Evolutionary conservation across 1,284 basidiomycete species (phyloP).

Genomic region (Trichosporon asahii): DNA sequence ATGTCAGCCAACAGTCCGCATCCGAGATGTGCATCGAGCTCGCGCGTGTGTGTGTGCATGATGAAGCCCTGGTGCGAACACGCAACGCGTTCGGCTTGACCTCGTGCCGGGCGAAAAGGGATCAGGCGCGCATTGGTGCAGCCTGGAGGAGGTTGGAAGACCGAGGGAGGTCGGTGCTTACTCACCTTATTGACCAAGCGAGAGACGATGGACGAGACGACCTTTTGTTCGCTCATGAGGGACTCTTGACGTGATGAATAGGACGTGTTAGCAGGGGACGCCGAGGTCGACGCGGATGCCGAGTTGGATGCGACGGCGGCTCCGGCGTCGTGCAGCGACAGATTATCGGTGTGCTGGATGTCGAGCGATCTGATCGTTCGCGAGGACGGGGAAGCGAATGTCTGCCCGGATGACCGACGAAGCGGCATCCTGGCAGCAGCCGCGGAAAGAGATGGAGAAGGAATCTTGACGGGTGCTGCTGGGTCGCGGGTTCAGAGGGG

Average conservation of each 20-base stretch:
- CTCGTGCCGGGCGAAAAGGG: not conserved
- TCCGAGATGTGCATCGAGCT: not conserved
- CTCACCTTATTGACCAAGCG: constrained; percentile 46
- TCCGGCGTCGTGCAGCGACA: constrained; percentile 21
- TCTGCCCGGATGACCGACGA: constrained; percentile 27
- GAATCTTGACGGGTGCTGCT: constrained; percentile 11
- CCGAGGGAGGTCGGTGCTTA: not conserved
- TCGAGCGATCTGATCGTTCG: constrained; percentile 23
- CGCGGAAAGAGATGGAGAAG: constrained; percentile 9
- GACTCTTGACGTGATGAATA: constrained; percentile 17
- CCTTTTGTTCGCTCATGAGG: constrained; percentile 37
- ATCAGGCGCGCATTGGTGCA: not conserved
- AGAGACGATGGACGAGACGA: constrained; percentile 37
- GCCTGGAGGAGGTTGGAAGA: not conserved
- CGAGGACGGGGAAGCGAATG: constrained; percentile 22
- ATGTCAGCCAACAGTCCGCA: constrained; percentile 12
- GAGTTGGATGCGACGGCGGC: constrained; percentile 5
- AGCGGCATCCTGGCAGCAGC: constrained; percentile 23
- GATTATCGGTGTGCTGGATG: constrained; percentile 27
- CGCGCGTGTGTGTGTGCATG: not conserved
- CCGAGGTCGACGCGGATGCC: not conserved
- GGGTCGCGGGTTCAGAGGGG: constrained; percentile 4
- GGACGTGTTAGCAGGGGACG: not conserved
- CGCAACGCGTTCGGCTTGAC: not conserved
- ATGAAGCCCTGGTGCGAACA: not conserved